Evolutionary conservation across 441 rosid species (phyloP).

Genomic region (Codiaeum variegatum): DNA sequence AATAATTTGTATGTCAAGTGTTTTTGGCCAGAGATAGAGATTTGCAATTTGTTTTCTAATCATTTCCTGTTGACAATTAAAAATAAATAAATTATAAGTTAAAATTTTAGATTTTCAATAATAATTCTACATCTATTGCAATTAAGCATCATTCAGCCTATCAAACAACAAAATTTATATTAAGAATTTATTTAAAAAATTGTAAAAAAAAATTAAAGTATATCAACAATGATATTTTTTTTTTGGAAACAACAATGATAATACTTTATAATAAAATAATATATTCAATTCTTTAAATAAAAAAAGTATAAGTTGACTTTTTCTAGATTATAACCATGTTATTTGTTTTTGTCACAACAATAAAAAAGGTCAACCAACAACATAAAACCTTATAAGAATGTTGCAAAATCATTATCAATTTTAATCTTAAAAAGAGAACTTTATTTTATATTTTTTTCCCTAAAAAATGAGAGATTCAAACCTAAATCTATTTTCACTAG

Average conservation of each 20-base stretch:
- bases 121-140: neutral
- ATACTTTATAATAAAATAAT: neutral
- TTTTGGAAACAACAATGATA: neutral
- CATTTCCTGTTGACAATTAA: conserved; percentile 42
- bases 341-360: neutral
- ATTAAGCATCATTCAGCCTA: neutral
- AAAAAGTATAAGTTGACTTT: neutral
- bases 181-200: neutral
- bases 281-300: neutral
- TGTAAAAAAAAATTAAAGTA: neutral
- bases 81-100: neutral
- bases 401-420: neutral
- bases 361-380: neutral
- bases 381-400: neutral
- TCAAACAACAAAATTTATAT: neutral
- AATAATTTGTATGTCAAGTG: conserved; percentile 56
- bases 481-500: too few relatives aligned
- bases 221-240: neutral
- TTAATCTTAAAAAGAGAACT: neutral
- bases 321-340: neutral
- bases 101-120: neutral
- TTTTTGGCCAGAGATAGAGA: conserved; percentile 80
- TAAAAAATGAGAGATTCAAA: too few relatives aligned
- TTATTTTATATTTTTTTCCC: too few relatives aligned
- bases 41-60: conserved; percentile 59